These are phyloP conservation scores for Hypoxylon subgilvum DNA, from an alignment of 495 filamentous ascomycete species.

Conservation along the genomic window DNA sequence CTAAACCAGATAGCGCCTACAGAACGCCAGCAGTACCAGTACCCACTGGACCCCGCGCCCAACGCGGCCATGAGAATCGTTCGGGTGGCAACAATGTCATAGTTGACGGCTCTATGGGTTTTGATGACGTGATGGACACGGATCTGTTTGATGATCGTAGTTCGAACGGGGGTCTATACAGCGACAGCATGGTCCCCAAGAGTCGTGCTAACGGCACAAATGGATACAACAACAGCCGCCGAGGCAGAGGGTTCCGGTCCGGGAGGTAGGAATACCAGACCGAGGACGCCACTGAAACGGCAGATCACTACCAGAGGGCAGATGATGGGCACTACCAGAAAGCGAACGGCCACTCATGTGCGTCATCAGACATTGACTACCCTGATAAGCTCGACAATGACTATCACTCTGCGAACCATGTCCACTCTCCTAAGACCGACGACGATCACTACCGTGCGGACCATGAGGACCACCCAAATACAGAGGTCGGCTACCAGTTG, in stretches of 20 bases:
- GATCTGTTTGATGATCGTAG: conserved; percentile 36
- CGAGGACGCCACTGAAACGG: neutral
- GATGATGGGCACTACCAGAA: neutral
- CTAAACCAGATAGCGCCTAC: conserved; percentile 59
- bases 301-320: too few species aligned
- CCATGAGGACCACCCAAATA: too few species aligned
- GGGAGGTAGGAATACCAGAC: conserved; percentile 20
- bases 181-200: conserved; percentile 45
- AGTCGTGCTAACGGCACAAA: conserved; percentile 16
- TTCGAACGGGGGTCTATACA: conserved; percentile 49
- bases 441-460: too few species aligned
- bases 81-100: conserved; percentile 51
- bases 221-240: conserved; percentile 29
- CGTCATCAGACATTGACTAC: too few species aligned
- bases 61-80: conserved; percentile 49
- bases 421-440: too few species aligned
- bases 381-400: too few species aligned
- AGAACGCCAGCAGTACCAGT: conserved; percentile 26
- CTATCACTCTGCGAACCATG: too few species aligned
- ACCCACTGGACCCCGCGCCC: conserved; percentile 42
- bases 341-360: too few species aligned
- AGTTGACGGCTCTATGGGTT: conserved; percentile 68
- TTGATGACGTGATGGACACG: conserved; percentile 61
- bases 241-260: conserved; percentile 46
- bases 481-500: too few species aligned